These are phyloP conservation scores for Acacia crassicarpa DNA, from an alignment of 306 rosid species.

Conservation along the genomic window DNA sequence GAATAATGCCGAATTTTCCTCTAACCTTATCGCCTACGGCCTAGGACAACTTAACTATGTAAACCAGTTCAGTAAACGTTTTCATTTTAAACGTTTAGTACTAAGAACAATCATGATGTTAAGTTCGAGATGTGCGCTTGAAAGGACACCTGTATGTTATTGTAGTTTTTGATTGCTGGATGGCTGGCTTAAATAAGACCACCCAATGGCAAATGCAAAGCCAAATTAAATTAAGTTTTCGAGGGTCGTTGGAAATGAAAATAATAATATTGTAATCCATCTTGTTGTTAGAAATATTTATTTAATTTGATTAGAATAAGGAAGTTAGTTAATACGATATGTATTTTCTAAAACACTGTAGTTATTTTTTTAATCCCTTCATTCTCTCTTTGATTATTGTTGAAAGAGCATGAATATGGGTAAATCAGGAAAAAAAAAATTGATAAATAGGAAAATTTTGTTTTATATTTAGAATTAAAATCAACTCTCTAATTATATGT, in stretches of 20 bases:
- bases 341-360: too few species aligned
- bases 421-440: too few species aligned
- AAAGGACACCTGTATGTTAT: slow-evolving; percentile 12
- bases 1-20: not conserved
- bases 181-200: not conserved
- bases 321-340: too few species aligned
- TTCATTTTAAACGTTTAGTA: slow-evolving; percentile 29
- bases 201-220: not conserved
- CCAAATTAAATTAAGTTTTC: not conserved
- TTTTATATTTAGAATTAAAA: too few species aligned
- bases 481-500: too few species aligned
- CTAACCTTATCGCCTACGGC: slow-evolving; percentile 22
- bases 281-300: too few species aligned
- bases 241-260: not conserved
- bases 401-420: too few species aligned
- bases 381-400: too few species aligned
- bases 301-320: too few species aligned
- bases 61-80: not conserved
- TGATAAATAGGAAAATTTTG: too few species aligned
- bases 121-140: slow-evolving; percentile 29
- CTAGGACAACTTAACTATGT: not conserved
- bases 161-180: not conserved
- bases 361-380: too few species aligned
- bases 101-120: slow-evolving; percentile 31
- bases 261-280: not conserved